These are phyloP conservation scores for Cladosporium sp. DNA, from an alignment of 2,329 filamentous ascomycete genomes.

Conservation along the genomic window DNA sequence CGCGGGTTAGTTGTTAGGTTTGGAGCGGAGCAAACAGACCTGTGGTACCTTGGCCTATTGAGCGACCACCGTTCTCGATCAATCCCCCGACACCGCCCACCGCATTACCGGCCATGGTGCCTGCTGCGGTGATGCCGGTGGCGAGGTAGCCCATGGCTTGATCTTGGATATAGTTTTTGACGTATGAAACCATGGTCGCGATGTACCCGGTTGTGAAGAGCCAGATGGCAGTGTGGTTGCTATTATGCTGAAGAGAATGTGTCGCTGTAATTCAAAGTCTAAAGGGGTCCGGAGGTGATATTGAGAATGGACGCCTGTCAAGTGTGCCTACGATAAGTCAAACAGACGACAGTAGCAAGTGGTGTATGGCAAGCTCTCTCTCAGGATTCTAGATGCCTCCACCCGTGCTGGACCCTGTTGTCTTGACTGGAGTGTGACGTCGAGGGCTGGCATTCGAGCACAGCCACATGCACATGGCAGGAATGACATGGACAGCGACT, in stretches of 20 bases:
- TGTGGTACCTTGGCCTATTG: constrained; percentile 31
- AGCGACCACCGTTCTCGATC: constrained; percentile 31
- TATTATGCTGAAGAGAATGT: not conserved
- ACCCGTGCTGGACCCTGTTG: constrained; percentile 5
- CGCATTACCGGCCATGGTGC: constrained; percentile 35
- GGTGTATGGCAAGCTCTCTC: not conserved
- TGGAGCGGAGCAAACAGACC: constrained; percentile 16
- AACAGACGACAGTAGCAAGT: not conserved
- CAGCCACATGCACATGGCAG: constrained; percentile 8
- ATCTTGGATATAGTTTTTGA: constrained; percentile 29
- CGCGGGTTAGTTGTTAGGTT: constrained; percentile 16
- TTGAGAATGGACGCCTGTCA: not conserved
- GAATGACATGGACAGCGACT: not conserved
- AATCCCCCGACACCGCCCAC: constrained; percentile 32
- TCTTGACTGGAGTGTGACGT: not conserved
- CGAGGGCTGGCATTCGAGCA: not conserved
- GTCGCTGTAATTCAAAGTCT: not conserved
- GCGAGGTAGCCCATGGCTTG: constrained; percentile 29
- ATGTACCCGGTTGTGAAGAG: not conserved
- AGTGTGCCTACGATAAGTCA: not conserved
- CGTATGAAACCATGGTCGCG: constrained; percentile 12
- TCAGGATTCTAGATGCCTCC: constrained; percentile 10
- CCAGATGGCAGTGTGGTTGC: not conserved
- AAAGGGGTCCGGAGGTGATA: not conserved
- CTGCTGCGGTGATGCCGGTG: constrained; percentile 34